Evolutionary conservation across 2,329 filamentous ascomycete species (phyloP).

Genomic region (Exophiala mesophila): DNA sequence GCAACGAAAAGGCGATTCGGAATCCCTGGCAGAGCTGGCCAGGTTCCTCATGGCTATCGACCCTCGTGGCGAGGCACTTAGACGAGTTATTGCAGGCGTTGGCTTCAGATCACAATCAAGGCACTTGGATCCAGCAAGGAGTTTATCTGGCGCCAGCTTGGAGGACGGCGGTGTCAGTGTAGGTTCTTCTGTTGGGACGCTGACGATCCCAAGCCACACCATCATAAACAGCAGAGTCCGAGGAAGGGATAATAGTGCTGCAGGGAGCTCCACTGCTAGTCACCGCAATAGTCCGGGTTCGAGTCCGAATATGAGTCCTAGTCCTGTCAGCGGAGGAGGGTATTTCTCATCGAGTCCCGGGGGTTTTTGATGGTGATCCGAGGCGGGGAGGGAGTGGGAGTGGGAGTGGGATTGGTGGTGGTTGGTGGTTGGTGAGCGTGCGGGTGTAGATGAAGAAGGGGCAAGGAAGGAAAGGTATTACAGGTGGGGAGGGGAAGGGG

Average conservation of each 20-base stretch:
- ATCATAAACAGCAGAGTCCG: no score
- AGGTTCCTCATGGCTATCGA: slow-evolving; percentile 94
- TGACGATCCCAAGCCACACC: no score
- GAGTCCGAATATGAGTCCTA: neutral
- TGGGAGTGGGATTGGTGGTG: neutral
- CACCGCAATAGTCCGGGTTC: no score
- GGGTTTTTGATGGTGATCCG: neutral
- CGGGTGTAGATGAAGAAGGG: no score
- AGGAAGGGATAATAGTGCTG: no score
- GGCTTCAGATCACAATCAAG: slow-evolving; percentile 30
- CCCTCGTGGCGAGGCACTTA: slow-evolving; percentile 72
- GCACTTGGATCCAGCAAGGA: no score
- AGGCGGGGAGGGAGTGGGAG: neutral
- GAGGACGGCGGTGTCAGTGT: no score
- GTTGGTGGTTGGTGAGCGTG: no score
- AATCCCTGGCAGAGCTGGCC: slow-evolving; percentile 89
- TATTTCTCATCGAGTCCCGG: slow-evolving; percentile 2
- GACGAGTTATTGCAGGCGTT: slow-evolving; percentile 37
- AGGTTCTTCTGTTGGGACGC: no score
- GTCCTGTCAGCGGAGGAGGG: neutral
- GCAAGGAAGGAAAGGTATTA: no score
- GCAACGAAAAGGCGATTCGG: slow-evolving; percentile 84
- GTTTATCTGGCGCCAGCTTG: neutral
- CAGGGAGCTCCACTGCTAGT: no score
- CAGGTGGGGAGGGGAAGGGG: no score